Evolutionary conservation across 768 basidiomycete genomes (phyloP), one percentile per base, ranked within the genome.

Genomic region (Pulveroboletus sp.): DNA sequence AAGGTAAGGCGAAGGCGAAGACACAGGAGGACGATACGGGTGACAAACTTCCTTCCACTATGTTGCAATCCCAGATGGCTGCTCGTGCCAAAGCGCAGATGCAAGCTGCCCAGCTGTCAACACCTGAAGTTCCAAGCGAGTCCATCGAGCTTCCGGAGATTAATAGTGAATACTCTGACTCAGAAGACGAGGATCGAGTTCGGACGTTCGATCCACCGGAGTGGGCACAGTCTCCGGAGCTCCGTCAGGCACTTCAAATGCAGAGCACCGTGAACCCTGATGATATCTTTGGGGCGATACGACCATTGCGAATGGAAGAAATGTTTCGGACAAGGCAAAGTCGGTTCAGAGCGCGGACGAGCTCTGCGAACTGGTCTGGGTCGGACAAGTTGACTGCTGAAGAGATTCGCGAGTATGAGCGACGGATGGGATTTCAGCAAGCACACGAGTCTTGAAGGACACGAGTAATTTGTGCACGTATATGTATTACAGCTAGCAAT

Each of bases 291-390:
- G 95, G 95, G 9, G 81, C 82, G 8, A 86, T 99, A 58, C 79
- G 81, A 50, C 89, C 89, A 6, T 71, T 97, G 47, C 77, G 74
- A 54, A 96, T 98, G 93, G 93, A 94, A 57, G 93, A 97, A 62
- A 77, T 98, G 55, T 99, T 99, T 78, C 79, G 82, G 60, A 77
- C 73, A 26, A 76, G 83, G 54, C 84, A 82, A 15, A 88, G 84
- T 56, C 79, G 86, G 43, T 96, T 96, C 75, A 76, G 94, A 50
- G 86, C 89, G 7, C 77, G 95, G 41, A 90, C 91, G 8, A 94
- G 92, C 61, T 94, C 91, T 10, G 95, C 95, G 31, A 96, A 96
- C 65, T 98, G 95, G 95, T 79, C 83, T 6, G 92, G 91, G n/a
- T 71, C 85, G n/a, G 95, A 97, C 70, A 76, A 83, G 24, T 71